Percentiles rank a stretch among this genome's conserved stretches.
These are phyloP conservation scores for Chalciporus piperatus DNA, from an alignment of 768 basidiomycete species.

Conservation along the genomic window DNA sequence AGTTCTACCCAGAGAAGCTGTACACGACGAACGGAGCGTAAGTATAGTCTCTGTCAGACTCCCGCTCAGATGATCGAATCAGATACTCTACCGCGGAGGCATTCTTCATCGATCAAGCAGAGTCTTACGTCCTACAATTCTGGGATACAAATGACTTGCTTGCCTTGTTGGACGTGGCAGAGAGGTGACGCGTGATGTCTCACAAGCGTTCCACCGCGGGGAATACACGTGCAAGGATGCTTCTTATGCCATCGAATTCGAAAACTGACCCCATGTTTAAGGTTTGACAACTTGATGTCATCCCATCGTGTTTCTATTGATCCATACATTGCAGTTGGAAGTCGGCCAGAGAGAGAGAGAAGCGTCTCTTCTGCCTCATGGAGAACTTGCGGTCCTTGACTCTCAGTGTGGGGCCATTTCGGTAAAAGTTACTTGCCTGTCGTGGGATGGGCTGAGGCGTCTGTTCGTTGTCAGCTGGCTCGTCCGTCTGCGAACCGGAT, in stretches of 20 bases:
- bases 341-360: conserved; percentile 48
- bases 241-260: conserved; percentile 54
- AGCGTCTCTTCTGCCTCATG: conserved; percentile 36
- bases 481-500: conserved; percentile 35
- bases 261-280: conserved; percentile 58
- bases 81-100: conserved; percentile 45
- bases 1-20: conserved; percentile 13
- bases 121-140: conserved; percentile 36
- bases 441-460: too few relatives aligned
- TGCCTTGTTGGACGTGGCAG: conserved; percentile 35
- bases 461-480: conserved; percentile 29
- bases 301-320: too few relatives aligned
- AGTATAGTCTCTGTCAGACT: conserved; percentile 8
- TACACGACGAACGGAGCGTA: conserved; percentile 41
- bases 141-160: conserved; percentile 56
- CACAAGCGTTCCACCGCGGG: conserved; percentile 33
- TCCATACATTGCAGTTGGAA: conserved; percentile 38
- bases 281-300: conserved; percentile 22
- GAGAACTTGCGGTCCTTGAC: conserved; percentile 46
- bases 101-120: conserved; percentile 49
- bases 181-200: conserved; percentile 46
- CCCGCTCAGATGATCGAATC: background rate
- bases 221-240: conserved; percentile 32
- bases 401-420: conserved; percentile 58
- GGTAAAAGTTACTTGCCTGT: conserved; percentile 24